phyloP scores from a whole-genome alignment of 495 filamentous ascomycete genomes.

The Neurospora sp. region DNA sequence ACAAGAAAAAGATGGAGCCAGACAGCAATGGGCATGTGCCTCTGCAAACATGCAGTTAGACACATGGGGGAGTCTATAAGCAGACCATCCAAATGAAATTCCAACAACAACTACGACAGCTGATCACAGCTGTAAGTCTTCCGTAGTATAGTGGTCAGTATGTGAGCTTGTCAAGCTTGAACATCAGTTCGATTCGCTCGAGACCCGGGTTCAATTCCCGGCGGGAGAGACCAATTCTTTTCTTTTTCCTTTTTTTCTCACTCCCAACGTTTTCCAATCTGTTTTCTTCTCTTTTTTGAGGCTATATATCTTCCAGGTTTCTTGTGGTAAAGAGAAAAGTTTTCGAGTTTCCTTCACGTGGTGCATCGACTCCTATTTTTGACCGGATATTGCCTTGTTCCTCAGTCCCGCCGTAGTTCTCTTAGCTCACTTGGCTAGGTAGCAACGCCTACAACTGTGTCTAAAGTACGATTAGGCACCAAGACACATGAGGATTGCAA shows the following conservation, averaged over 20 bases:
- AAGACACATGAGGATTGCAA: not conserved
- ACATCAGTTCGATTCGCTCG: not conserved
- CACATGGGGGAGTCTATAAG: no score
- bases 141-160: not conserved
- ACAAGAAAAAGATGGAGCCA: not conserved
- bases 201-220: not conserved
- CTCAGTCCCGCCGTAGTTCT: not conserved
- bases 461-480: no score
- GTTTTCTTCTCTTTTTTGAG: no score
- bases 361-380: not conserved
- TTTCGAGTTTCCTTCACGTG: no score
- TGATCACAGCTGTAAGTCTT: not conserved
- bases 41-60: no score
- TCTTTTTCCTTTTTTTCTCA: not conserved
- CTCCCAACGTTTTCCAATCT: no score
- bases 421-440: not conserved
- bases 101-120: not conserved
- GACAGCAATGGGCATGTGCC: not conserved
- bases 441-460: no score
- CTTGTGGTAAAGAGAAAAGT: no score
- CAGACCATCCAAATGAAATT: no score
- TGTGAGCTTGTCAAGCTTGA: not conserved
- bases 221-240: not conserved
- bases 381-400: not conserved
- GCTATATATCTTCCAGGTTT: no score